phyloP scores from a whole-genome alignment of 768 basidiomycete species.

The Cantharellus anzutake region DNA sequence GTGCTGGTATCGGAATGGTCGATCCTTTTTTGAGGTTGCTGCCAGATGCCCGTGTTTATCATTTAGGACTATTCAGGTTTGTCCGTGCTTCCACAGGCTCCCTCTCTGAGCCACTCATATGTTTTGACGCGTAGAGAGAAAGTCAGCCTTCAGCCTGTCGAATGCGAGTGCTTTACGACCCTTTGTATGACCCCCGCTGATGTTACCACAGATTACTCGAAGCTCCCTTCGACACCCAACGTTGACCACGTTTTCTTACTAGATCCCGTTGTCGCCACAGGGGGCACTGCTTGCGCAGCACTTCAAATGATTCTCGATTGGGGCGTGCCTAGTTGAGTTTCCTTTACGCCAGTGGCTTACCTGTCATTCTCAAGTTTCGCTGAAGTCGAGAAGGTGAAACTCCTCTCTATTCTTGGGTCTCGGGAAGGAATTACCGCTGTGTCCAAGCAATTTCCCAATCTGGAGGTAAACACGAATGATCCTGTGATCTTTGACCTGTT shows the following conservation, averaged over 20 bases:
- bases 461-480: constrained; percentile 37
- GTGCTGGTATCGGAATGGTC: constrained; percentile 87
- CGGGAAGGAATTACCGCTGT: constrained; percentile 52
- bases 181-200: not conserved
- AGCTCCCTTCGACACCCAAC: constrained; percentile 54
- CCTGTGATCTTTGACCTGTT: not conserved
- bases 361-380: not conserved
- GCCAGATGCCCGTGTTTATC: not conserved
- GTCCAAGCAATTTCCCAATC: constrained; percentile 44
- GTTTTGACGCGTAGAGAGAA: constrained; percentile 82
- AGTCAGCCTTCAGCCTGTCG: constrained; percentile 71
- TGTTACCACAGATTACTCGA: constrained; percentile 55
- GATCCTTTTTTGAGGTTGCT: constrained; percentile 37
- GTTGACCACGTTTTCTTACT: constrained; percentile 75
- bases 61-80: not conserved
- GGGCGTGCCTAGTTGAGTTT: constrained; percentile 45
- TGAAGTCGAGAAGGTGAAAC: constrained; percentile 50
- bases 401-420: constrained; percentile 68
- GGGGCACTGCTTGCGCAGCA: constrained; percentile 80
- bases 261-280: constrained; percentile 88
- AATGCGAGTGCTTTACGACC: constrained; percentile 36
- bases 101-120: constrained; percentile 78
- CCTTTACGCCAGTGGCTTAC: not conserved
- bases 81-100: constrained; percentile 21
- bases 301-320: constrained; percentile 70